Conservation (phyloP, 2,329 filamentous ascomycete genomes). For the Colletotrichum sp. region DNA sequence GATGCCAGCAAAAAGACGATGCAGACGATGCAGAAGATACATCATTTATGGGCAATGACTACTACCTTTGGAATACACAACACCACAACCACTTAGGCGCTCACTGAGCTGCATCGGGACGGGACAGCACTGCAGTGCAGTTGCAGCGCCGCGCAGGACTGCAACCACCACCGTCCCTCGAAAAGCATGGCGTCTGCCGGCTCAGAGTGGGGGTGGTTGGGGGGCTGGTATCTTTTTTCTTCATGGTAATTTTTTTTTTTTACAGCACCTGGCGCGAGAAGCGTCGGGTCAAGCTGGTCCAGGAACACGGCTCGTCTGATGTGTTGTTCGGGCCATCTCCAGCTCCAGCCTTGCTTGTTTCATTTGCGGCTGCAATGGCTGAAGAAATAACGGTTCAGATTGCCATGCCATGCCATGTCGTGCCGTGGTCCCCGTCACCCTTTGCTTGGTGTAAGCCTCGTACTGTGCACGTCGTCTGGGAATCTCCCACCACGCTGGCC, state of each 20-base stretch:
- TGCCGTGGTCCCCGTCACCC: background rate
- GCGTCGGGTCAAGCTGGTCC: constrained; percentile 2
- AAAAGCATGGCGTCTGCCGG: constrained; percentile 8
- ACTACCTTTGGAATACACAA: background rate
- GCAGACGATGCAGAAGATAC: background rate
- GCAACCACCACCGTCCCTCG: background rate
- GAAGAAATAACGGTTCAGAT: background rate
- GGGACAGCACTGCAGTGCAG: background rate
- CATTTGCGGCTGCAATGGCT: constrained; percentile 1
- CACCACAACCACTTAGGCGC: background rate
- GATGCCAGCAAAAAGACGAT: background rate
- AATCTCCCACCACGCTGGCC: background rate
- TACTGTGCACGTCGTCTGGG: background rate
- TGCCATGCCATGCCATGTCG: background rate
- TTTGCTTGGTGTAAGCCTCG: background rate
- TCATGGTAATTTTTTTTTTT: background rate
- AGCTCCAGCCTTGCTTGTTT: constrained; percentile 20
- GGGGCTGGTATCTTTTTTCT: background rate
- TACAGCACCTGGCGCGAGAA: constrained; percentile 14
- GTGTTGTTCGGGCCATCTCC: constrained; percentile 1
- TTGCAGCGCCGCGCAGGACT: background rate
- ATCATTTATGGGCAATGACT: background rate
- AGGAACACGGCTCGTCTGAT: constrained; percentile 16
- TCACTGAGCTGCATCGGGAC: background rate
- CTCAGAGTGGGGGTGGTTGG: background rate